Percentiles rank a stretch among this genome's conserved stretches.
These are phyloP conservation scores for Trametes polyzona DNA, from an alignment of 1,284 basidiomycete genomes.

Conservation along the genomic window DNA sequence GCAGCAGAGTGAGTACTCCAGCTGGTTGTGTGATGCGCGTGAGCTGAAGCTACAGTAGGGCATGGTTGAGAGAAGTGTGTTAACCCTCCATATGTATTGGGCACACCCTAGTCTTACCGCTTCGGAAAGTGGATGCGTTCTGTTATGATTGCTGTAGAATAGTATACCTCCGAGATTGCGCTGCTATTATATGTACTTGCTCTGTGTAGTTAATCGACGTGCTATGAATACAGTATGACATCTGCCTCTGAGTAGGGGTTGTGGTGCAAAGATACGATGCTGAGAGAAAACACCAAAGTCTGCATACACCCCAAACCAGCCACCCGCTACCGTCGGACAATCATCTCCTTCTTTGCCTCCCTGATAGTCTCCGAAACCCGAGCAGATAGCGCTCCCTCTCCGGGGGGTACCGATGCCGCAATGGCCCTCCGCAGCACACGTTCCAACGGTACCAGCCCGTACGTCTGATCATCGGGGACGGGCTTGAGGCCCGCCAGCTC, in stretches of 20 bases:
- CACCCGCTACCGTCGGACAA: too few relatives aligned
- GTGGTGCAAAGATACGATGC: not conserved
- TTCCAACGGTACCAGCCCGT: slow-evolving; percentile 30
- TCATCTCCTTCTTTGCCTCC: slow-evolving; percentile 16
- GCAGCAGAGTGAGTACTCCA: slow-evolving; percentile 8
- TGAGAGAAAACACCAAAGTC: not conserved
- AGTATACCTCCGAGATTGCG: not conserved
- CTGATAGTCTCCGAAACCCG: slow-evolving; percentile 6
- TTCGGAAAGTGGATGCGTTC: too few relatives aligned
- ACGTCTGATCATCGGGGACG: not conserved
- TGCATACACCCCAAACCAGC: too few relatives aligned
- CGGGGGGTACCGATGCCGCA: slow-evolving; percentile 1
- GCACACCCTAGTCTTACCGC: too few relatives aligned
- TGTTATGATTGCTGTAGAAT: not conserved
- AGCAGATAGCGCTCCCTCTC: slow-evolving; percentile 6
- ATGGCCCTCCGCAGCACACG: slow-evolving; percentile 33
- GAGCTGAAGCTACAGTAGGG: slow-evolving; percentile 1
- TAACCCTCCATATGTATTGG: not conserved
- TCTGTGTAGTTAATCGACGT: not conserved
- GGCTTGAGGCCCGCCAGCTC: slow-evolving; percentile 13
- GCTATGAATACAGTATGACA: slow-evolving; percentile 1
- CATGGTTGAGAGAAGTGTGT: not conserved
- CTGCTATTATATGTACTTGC: not conserved
- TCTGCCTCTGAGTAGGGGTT: not conserved
- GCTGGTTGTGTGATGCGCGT: not conserved